Conservation (phyloP, 2,329 filamentous ascomycete genomes). For the Phaeosphaeria sp. region DNA sequence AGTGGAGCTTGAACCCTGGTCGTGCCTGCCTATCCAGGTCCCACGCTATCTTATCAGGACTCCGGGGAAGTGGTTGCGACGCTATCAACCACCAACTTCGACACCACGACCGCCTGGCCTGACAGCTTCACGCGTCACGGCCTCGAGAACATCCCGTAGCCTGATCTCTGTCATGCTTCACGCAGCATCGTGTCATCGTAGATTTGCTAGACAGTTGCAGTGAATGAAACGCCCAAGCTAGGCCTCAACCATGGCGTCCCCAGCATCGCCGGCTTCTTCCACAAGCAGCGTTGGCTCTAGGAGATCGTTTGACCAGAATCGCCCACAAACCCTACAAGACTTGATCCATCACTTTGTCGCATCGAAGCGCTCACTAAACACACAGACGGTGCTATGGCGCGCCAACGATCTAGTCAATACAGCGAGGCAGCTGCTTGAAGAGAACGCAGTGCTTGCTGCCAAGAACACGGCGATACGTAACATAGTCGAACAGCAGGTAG, state of each 20-base stretch:
- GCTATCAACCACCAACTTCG: not conserved
- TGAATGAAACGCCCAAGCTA: not conserved
- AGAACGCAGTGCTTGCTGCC: constrained; percentile 72
- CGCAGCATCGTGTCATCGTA: not conserved
- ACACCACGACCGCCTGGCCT: not conserved
- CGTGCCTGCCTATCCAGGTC: too few species aligned
- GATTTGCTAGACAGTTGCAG: not conserved
- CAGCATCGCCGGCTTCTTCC: constrained; percentile 50
- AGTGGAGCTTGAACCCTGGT: not conserved
- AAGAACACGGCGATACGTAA: constrained; percentile 53
- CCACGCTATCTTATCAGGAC: not conserved
- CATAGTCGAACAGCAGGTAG: constrained; percentile 53
- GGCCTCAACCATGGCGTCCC: constrained; percentile 42
- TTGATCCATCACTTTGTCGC: constrained; percentile 85
- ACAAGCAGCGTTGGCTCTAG: constrained; percentile 44
- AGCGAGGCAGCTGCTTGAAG: constrained; percentile 77
- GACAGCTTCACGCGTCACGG: not conserved
- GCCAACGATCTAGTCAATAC: constrained; percentile 84
- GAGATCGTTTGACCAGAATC: constrained; percentile 34
- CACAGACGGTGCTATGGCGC: constrained; percentile 80
- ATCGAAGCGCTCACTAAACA: constrained; percentile 85
- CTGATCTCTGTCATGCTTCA: not conserved
- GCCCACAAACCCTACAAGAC: constrained; percentile 67
- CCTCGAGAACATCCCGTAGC: not conserved
- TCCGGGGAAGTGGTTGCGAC: not conserved